Evolutionary conservation across 768 basidiomycete species (phyloP).

Genomic region (Trametes cinnabarina): DNA sequence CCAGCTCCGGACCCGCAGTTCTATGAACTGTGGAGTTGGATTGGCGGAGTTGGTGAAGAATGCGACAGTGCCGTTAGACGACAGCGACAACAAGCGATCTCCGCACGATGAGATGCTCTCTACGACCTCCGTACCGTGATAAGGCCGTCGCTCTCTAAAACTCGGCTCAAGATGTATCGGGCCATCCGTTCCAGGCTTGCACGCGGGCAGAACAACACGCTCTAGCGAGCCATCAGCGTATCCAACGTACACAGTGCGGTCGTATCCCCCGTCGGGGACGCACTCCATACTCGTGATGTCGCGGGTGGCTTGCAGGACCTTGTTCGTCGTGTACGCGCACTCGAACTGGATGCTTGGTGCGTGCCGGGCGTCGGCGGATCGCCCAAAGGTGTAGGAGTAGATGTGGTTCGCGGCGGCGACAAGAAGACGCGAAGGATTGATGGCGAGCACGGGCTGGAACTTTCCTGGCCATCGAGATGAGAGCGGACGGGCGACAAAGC

Average conservation of each 20-base stretch:
- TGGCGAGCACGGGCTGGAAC: constrained; percentile 54
- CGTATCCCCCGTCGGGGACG: constrained; percentile 26
- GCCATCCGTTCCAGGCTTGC: constrained; percentile 15
- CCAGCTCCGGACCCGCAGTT: constrained; percentile 61
- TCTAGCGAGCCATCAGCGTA: constrained; percentile 37
- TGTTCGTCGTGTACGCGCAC: constrained; percentile 24
- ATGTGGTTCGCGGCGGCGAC: constrained; percentile 59
- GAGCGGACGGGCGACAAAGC: constrained; percentile 64
- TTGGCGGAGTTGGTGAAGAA: constrained; percentile 34
- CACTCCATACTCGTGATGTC: constrained; percentile 34
- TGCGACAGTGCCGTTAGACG: constrained; percentile 50
- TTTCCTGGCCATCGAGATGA: constrained; percentile 57
- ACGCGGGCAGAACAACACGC: constrained; percentile 38
- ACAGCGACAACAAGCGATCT: constrained; percentile 51
- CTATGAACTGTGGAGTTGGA: constrained; percentile 32
- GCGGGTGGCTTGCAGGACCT: constrained; percentile 24
- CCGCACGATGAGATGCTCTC: constrained; percentile 54
- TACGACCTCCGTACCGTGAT: constrained; percentile 47
- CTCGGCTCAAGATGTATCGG: constrained; percentile 19
- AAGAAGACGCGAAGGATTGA: constrained; percentile 53
- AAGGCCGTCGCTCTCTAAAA: constrained; percentile 23
- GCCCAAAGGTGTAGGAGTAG: constrained; percentile 54
- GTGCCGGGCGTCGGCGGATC: constrained; percentile 3
- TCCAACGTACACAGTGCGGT: constrained; percentile 29
- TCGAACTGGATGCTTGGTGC: constrained; percentile 27